phyloP scores from a whole-genome alignment of 108 stramenopile species.

The Fragilariopsis cylindrus region DNA sequence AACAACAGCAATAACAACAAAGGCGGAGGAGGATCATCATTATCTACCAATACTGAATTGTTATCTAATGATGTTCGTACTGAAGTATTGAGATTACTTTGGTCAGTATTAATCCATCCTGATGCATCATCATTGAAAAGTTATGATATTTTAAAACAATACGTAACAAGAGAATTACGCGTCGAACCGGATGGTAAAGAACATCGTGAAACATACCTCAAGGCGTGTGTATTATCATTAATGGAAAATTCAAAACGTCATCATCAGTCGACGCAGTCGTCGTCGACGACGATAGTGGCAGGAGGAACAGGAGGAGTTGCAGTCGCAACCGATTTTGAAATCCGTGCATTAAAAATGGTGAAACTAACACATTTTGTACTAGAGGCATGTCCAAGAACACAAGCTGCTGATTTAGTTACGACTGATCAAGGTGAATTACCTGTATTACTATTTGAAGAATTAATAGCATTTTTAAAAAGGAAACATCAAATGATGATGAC shows the following conservation, averaged over 20 bases:
- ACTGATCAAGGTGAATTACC: constrained; percentile 45
- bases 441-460: constrained; percentile 64
- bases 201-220: constrained; percentile 66
- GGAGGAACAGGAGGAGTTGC: not conserved
- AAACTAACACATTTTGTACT: constrained; percentile 80
- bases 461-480: constrained; percentile 68
- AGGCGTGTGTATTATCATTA: constrained; percentile 47
- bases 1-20: constrained; percentile 24
- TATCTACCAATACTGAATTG: constrained; percentile 14
- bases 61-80: constrained; percentile 57
- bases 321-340: constrained; percentile 51
- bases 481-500: constrained; percentile 15
- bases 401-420: constrained; percentile 50
- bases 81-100: constrained; percentile 77
- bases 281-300: constrained; percentile 4
- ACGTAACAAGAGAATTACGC: constrained; percentile 61
- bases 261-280: not conserved
- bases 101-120: constrained; percentile 82
- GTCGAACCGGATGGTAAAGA: constrained; percentile 52
- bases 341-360: constrained; percentile 70
- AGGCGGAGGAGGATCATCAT: too few relatives aligned
- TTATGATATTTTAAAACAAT: constrained; percentile 71
- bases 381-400: constrained; percentile 65
- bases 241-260: constrained; percentile 29
- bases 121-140: constrained; percentile 70